These are phyloP conservation scores for Symbiodinium natans DNA, from an alignment of 73 alveolate species.

Conservation along the genomic window DNA sequence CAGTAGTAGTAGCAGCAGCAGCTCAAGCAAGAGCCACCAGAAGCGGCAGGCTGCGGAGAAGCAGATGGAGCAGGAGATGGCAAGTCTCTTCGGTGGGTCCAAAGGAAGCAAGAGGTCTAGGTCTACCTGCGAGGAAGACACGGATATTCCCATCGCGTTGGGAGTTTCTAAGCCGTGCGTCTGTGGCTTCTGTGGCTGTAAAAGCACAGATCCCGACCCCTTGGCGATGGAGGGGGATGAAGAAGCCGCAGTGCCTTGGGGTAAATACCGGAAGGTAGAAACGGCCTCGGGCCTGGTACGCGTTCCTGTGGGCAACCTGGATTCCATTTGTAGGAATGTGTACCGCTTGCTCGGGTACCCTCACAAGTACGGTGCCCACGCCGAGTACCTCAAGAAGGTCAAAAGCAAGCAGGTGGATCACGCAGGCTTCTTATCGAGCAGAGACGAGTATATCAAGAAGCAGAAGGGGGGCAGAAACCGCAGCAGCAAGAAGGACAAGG, in stretches of 20 bases:
- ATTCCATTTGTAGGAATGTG: not conserved
- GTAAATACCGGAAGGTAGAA: not conserved
- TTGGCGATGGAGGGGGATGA: too few relatives aligned
- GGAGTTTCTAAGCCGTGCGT: too few relatives aligned
- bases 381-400: not conserved
- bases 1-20: too few relatives aligned
- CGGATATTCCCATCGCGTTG: too few relatives aligned
- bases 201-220: too few relatives aligned
- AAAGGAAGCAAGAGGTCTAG: too few relatives aligned
- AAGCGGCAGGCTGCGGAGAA: too few relatives aligned
- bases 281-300: not conserved
- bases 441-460: not conserved
- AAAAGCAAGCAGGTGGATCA: not conserved
- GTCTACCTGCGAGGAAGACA: too few relatives aligned
- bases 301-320: not conserved
- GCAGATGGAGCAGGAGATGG: too few relatives aligned
- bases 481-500: not conserved
- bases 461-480: not conserved
- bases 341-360: not conserved
- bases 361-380: not conserved
- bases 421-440: not conserved
- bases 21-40: too few relatives aligned
- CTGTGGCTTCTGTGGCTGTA: too few relatives aligned
- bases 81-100: too few relatives aligned
- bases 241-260: not conserved